Percentiles rank a stretch among this genome's conserved stretches.
Conservation (phyloP, 2,329 filamentous ascomycete genomes). For the Sporothrix pallida region DNA sequence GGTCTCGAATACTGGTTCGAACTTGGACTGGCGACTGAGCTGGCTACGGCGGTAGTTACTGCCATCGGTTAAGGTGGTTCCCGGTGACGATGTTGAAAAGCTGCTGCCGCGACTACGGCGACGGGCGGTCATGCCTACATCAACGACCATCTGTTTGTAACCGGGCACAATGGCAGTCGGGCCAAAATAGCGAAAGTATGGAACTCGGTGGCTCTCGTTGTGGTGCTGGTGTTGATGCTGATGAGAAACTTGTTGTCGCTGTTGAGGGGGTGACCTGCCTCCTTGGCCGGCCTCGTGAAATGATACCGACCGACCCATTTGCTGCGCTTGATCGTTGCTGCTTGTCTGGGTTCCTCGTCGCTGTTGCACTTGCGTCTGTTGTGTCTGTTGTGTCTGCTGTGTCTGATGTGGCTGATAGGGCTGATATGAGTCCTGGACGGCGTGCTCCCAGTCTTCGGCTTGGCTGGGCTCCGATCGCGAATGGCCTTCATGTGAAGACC, state of each 20-base stretch:
- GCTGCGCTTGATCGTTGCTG: neutral
- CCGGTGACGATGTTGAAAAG: slow-evolving; percentile 60
- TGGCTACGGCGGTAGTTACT: slow-evolving; percentile 43
- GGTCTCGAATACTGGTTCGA: slow-evolving; percentile 51
- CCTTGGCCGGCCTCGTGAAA: slow-evolving; percentile 33
- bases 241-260: slow-evolving; percentile 41
- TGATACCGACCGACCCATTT: slow-evolving; percentile 19
- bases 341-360: neutral
- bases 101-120: slow-evolving; percentile 64
- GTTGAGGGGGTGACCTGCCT: slow-evolving; percentile 28
- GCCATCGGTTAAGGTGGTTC: slow-evolving; percentile 44
- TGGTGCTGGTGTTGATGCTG: slow-evolving; percentile 48
- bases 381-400: neutral
- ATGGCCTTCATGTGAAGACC: neutral
- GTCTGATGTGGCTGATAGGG: neutral
- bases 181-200: slow-evolving; percentile 90
- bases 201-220: slow-evolving; percentile 69
- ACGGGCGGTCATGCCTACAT: slow-evolving; percentile 67
- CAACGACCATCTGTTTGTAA: slow-evolving; percentile 88
- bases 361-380: neutral
- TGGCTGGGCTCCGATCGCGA: neutral
- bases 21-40: slow-evolving; percentile 40
- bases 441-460: neutral
- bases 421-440: neutral
- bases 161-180: slow-evolving; percentile 90